Evolutionary conservation across 768 basidiomycete genomes (phyloP), one percentile per base, ranked within the genome.

Genomic region (Boletus tomentosulus): DNA sequence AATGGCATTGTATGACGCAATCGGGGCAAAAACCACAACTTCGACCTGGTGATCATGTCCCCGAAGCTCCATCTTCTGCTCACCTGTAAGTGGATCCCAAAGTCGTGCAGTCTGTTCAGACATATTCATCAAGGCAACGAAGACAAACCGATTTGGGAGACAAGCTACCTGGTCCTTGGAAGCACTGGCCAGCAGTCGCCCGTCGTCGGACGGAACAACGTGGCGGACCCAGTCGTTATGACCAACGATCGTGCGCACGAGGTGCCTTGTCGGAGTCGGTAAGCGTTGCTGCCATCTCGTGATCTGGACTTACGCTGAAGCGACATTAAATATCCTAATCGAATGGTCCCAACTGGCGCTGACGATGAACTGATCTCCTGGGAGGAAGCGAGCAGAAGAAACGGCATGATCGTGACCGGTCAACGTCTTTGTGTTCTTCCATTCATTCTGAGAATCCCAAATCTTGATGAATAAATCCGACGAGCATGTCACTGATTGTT

Each of bases 391-490:
- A 2, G 87, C 92, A 27, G 84, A 83, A 11, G 93, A 94, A 46
- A 96, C 88, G 12, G 89, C 84, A 69, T 96, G 93, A 68, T 96
- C 93, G 64, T 96, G 93, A 8, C 92, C 93, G 52, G 86, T 83
- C 46, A 95, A 75, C 3, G 92, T 93, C 71, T 89, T 89, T 54
- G 78, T 78, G 67, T 92, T 93, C 74, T 90, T 92, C 79, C 90
- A 95, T 62, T 92, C 91, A 68, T 92, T 89, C 59, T 85, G 80
- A 15, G 86, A 82, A 69, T 94, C 90, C 93, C 93, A 96, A 55
- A 96, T 78, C 73, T 93, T 93, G 74, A 96, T 85, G 62, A 91
- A 90, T 46, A 95, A 76, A 72, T 96, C 93, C 49, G 87, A 86
- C 3, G 93, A 95, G 58, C 84, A 85, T 1, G 91, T 80, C 60